Evolutionary conservation across 148 eudicot genomes (phyloP).

Genomic region (Linanthus parryae): DNA sequence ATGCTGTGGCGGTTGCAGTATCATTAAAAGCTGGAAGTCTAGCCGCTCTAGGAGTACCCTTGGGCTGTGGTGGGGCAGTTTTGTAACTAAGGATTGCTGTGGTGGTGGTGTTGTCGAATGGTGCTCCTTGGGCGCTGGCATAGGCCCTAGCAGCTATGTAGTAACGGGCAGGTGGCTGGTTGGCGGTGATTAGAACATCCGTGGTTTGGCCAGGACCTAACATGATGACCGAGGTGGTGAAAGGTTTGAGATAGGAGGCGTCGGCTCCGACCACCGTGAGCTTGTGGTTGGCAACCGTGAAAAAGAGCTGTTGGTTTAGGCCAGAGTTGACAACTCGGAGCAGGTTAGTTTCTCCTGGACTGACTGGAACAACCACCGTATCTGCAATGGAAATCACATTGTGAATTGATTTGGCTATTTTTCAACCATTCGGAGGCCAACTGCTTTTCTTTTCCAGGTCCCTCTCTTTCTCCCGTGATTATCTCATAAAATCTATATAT

Average conservation of each 20-base stretch:
- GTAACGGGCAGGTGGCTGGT: slow-evolving; percentile 52
- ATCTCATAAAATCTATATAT: no score
- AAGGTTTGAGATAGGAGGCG: slow-evolving; percentile 65
- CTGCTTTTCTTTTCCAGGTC: no score
- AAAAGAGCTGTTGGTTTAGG: slow-evolving; percentile 73
- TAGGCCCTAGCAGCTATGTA: slow-evolving; percentile 59
- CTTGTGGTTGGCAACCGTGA: slow-evolving; percentile 54
- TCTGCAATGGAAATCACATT: slow-evolving; percentile 30
- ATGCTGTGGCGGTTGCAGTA: slow-evolving; percentile 43
- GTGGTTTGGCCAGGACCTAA: slow-evolving; percentile 84
- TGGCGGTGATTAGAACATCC: slow-evolving; percentile 53
- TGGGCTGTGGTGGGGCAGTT: slow-evolving; percentile 40
- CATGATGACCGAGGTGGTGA: slow-evolving; percentile 58
- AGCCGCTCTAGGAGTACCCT: slow-evolving; percentile 30
- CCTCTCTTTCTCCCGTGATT: no score
- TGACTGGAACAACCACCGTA: slow-evolving; percentile 46
- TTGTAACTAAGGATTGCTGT: slow-evolving; percentile 62
- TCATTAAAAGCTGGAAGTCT: slow-evolving; percentile 54
- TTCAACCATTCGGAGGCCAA: no score
- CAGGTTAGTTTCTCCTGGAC: slow-evolving; percentile 52
- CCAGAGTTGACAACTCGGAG: slow-evolving; percentile 67
- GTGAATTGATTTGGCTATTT: no score
- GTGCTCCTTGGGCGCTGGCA: slow-evolving; percentile 58
- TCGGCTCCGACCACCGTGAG: slow-evolving; percentile 74
- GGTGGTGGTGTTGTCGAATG: slow-evolving; percentile 73